Evolutionary conservation across 2,329 filamentous ascomycete species (phyloP), one percentile per base, ranked within the genome.

Genomic region (Arthroderma sp.): DNA sequence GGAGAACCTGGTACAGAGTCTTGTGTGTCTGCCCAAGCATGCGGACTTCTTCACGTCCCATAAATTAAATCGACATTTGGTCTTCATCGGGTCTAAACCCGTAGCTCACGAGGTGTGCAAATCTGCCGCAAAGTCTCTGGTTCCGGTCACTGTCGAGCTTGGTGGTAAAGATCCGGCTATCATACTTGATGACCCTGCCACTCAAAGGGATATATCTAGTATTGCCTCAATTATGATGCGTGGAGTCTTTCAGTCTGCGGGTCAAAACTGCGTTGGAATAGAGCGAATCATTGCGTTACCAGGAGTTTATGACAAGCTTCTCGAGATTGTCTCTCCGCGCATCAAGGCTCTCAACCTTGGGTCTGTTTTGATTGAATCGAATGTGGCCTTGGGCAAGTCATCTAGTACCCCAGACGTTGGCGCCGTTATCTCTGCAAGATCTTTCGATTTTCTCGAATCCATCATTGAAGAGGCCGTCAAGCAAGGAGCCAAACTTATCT

Each of bases 221-320:
- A 80, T 96, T 41, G 75, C 77, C 34, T 84, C 87, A 50, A 83
- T 93, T 50, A 76, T 96, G 50, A 81, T 98, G 67, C 80, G 91
- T 43, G 91, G 89, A 43, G 86, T 85, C 6, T 98, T 96, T 66
- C 91, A 98, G 64, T 87, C 87, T 42, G 82, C 87, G 10, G 91
- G 91, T 1, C 91, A 98, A 64, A 98, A 98, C 67, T 98, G 91
- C 65, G 89, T 98, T 58, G 91, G 91, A 45, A 89, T 95, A 53
- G 91, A 98, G 68, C 83, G 91, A 45, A 81, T 96, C 57, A 81
- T 96, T 53, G 85, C 83, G 27, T 74, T 84, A 10, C 81, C 85
- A 1, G 70, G 68, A n/a, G 73, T 85, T 42, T 94, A 96, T 67
- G 72, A 83, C 50, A 70, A 71, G 45, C 75, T 98, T 22, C 67